phyloP scores from a whole-genome alignment of 2,329 filamentous ascomycete genomes.

The Simplicillium aogashimaense region DNA sequence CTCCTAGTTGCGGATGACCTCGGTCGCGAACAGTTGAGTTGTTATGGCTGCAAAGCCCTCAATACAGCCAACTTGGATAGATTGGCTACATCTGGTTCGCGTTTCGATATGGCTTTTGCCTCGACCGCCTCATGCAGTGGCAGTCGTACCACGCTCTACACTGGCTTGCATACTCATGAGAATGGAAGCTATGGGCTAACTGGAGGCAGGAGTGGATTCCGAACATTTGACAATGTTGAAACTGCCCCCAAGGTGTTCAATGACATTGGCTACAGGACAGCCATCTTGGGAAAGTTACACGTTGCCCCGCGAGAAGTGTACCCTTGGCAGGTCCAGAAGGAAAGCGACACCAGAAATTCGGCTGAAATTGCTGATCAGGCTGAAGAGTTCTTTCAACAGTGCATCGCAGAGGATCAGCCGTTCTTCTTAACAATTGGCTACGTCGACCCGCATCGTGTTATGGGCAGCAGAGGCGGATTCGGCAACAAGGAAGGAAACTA shows the following conservation, averaged over 20 bases:
- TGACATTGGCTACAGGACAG: slow-evolving; percentile 29
- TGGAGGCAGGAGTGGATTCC: slow-evolving; percentile 27
- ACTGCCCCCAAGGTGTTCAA: slow-evolving; percentile 28
- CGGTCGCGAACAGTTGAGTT: slow-evolving; percentile 21
- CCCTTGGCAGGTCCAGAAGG: slow-evolving; percentile 28
- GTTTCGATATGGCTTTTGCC: slow-evolving; percentile 29
- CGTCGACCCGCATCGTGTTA: slow-evolving; percentile 34
- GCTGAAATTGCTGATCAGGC: slow-evolving; percentile 26
- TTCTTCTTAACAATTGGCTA: slow-evolving; percentile 37
- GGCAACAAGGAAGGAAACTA: slow-evolving; percentile 27
- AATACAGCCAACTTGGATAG: slow-evolving; percentile 29
- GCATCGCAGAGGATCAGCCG: slow-evolving; percentile 17
- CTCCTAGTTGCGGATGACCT: slow-evolving; percentile 32
- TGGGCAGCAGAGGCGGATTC: slow-evolving; percentile 26
- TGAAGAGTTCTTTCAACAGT: slow-evolving; percentile 24
- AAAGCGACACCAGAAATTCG: slow-evolving; percentile 33
- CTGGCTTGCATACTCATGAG: slow-evolving; percentile 36
- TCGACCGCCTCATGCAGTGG: slow-evolving; percentile 37
- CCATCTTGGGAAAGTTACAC: slow-evolving; percentile 37
- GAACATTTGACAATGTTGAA: slow-evolving; percentile 31
- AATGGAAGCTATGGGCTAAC: slow-evolving; percentile 36
- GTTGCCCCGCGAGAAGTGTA: slow-evolving; percentile 29
- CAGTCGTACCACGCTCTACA: slow-evolving; percentile 36
- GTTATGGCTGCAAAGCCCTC: slow-evolving; percentile 19
- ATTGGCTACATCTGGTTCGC: slow-evolving; percentile 24